Percentiles rank a stretch among this genome's conserved stretches.
Conservation (phyloP, 768 basidiomycete genomes). For the Tubosaeta brunneosetosa region DNA sequence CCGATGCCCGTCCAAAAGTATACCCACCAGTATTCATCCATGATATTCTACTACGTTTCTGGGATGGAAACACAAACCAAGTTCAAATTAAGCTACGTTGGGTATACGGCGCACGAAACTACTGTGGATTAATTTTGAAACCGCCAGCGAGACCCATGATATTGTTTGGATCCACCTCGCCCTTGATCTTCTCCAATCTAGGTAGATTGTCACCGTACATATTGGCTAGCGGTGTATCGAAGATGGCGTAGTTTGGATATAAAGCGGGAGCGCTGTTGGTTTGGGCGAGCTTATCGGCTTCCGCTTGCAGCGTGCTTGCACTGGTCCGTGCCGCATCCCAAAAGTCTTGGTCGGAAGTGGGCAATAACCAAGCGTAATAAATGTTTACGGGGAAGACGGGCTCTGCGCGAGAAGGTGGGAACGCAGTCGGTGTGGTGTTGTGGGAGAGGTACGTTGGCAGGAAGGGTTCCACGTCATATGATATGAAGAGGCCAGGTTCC, state of each 20-base stretch:
- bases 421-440: constrained; percentile 36
- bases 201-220: constrained; percentile 44
- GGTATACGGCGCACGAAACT: background rate
- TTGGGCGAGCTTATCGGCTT: constrained; percentile 43
- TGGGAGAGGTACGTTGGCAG: constrained; percentile 37
- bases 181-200: constrained; percentile 19
- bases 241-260: constrained; percentile 56
- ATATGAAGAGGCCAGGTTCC: background rate
- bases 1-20: background rate
- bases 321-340: background rate
- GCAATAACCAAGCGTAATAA: constrained; percentile 26
- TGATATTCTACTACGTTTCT: too few species aligned
- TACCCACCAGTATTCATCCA: too few species aligned
- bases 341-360: constrained; percentile 16
- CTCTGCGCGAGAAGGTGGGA: constrained; percentile 36
- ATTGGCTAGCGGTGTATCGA: constrained; percentile 40
- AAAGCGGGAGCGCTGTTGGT: constrained; percentile 30
- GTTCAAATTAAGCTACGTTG: background rate
- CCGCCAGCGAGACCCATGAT: constrained; percentile 52
- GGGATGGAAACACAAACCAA: too few species aligned
- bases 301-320: constrained; percentile 13
- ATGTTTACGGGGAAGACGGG: constrained; percentile 40
- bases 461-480: constrained; percentile 43
- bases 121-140: constrained; percentile 38
- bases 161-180: background rate